Conservation (phyloP, 495 filamentous ascomycete species). For the Letharia lupina region DNA sequence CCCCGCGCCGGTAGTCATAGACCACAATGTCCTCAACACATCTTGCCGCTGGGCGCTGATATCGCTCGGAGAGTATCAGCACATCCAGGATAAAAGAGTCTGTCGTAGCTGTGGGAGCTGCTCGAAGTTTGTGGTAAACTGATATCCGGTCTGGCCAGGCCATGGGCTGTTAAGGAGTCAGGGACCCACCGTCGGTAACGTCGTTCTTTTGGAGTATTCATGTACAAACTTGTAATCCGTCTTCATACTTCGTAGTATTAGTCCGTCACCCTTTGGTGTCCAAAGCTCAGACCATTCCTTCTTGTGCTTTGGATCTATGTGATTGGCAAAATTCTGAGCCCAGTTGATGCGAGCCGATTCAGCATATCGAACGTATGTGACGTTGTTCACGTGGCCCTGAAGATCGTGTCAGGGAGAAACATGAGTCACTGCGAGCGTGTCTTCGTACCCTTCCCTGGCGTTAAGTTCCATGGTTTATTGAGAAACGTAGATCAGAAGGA, state of each 20-base stretch:
- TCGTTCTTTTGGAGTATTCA: conserved; percentile 8
- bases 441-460: conserved; percentile 6
- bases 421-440: not conserved
- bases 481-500: not conserved
- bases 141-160: conserved; percentile 79
- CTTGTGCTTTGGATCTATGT: conserved; percentile 58
- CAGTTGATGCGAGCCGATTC: conserved; percentile 81
- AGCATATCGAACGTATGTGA: conserved; percentile 74
- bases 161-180: conserved; percentile 56
- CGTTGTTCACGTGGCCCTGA: conserved; percentile 80
- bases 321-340: conserved; percentile 63
- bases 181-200: not conserved
- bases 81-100: conserved; percentile 51
- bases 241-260: conserved; percentile 76
- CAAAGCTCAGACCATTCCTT: conserved; percentile 63
- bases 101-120: conserved; percentile 38
- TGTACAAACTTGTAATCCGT: conserved; percentile 88
- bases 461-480: not conserved
- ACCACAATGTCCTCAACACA: conserved; percentile 76
- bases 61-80: conserved; percentile 68
- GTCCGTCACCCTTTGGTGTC: conserved; percentile 54
- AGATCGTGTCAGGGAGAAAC: conserved; percentile 15
- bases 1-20: conserved; percentile 65
- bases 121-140: conserved; percentile 73
- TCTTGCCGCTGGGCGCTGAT: conserved; percentile 67